Evolutionary conservation across 805 yeast genomes (phyloP).

Genomic region (Saccharomycopsis javanensis): DNA sequence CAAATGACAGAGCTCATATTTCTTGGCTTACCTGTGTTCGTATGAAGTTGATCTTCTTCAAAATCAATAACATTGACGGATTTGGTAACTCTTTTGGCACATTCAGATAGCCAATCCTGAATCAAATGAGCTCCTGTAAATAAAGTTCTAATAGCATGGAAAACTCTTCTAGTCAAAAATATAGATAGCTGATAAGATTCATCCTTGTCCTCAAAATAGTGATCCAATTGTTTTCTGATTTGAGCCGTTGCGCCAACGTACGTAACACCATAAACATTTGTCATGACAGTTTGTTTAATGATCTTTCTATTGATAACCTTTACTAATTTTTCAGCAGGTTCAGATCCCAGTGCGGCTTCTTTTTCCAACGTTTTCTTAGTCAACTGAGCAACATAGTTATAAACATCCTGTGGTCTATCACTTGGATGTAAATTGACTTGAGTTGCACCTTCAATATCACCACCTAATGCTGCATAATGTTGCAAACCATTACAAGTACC

Average conservation of each 20-base stretch:
- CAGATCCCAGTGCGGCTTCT: conserved; percentile 42
- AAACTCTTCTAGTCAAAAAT: conserved; percentile 70
- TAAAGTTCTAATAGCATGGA: conserved; percentile 72
- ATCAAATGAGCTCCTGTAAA: conserved; percentile 89
- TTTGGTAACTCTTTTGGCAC: conserved; percentile 72
- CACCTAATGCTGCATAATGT: conserved; percentile 82
- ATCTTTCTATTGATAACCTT: conserved; percentile 73
- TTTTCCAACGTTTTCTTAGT: conserved; percentile 46
- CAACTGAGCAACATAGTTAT: conserved; percentile 56
- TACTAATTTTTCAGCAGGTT: conserved; percentile 39
- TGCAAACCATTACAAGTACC: conserved; percentile 84
- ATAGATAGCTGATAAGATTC: conserved; percentile 41
- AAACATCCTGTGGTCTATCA: conserved; percentile 70
- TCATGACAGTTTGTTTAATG: conserved; percentile 96
- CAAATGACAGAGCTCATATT: conserved; percentile 86
- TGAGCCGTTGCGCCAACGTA: conserved; percentile 88
- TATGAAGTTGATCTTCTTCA: conserved; percentile 24
- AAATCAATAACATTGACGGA: conserved; percentile 45
- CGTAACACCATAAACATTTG: conserved; percentile 96
- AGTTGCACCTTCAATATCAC: conserved; percentile 72
- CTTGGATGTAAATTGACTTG: conserved; percentile 70
- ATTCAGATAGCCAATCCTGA: conserved; percentile 91
- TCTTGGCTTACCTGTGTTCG: conserved; percentile 34
- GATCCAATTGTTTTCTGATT: conserved; percentile 66
- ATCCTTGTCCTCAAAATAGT: conserved; percentile 40